Evolutionary conservation across 371 early-diverging fungal genomes (phyloP), one percentile per base, ranked within the genome.

Genomic region (Mucor sp.): DNA sequence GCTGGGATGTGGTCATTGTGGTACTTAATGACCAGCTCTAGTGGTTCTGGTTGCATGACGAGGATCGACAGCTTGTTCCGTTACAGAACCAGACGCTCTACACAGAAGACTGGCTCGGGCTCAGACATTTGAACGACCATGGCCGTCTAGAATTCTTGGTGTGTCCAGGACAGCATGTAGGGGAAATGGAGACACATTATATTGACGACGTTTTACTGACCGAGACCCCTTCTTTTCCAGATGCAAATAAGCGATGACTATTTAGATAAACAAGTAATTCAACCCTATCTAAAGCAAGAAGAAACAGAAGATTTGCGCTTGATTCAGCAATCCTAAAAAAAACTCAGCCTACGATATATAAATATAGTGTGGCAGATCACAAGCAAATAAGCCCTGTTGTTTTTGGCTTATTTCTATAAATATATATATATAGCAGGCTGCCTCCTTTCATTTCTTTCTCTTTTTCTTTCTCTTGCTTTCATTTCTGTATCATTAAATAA

Each of bases 21-120:
- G 23, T 25, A 14, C 14, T 14, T 27, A 53, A 25, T 15, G 25
- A 6, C 19, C 6, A 19, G 9, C 25, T n/a, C n/a, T 81, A 93
- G 84, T 94, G 94, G 93, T 95, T 95, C 71, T 91, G 88, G 67
- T 87, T 83, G 59, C 79, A 87, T 23, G 82, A 88, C 57, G 80
- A 82, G 12, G 67, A 85, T 6, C 86, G 84, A 19, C 72, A 75
- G 0, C 65, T 83, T 17, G 58, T 91, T 23, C 81, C 85, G 1
- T 60, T 94, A 47, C 74, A 83, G 35, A 76, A 91, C 43, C 88
- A 86, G 35, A 72, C 74, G 1, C 67, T 89, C 55, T 94, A 92
- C 74, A 75, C 62, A 33, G 81, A 91, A 48, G 92, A 94, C 75
- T 85, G 88, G 87, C 75, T 94, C 6, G 94, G 94, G 0, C 71